Base-by-base conservation (phyloP, 2,329 filamentous ascomycete species). In the Monosporascus sp. region DNA sequence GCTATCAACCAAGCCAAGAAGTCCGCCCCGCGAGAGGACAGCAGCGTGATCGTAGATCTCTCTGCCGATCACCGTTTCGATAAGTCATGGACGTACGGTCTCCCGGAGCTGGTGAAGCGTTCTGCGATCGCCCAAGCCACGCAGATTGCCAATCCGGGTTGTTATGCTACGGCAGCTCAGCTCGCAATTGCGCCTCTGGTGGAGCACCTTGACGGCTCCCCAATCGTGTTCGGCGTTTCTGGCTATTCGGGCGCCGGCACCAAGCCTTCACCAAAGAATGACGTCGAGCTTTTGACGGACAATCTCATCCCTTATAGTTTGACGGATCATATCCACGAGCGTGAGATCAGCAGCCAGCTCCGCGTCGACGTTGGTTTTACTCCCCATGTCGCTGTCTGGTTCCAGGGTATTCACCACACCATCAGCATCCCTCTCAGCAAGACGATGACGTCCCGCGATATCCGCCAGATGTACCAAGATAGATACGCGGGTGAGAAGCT, bases 1-100 rank as follows among this genome's bases (percentile, higher is more conserved):
- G 93, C 93, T 7, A 83, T 97, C 50, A 83, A 92, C 62, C 81
- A 87, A 65, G 83, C 80, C 35, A 83, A 83, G 54, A 80, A 83
- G 66, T 76, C 75, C 49, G 69, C 75, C 50, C 57, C 60, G 17
- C 67, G 67, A 9, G 63, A 69, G 54, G 76, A 78, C 64, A 81
- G 81, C 57, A 91, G 88, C 62, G 77, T 97, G 41, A 89, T 97
- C 61, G 80, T 99, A 46, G 94, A 99, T 70, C 81, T 99, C 37
- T 96, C 91, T n/a, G 94, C 94, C 55, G 94, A 99, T 74, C 95
- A 96, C 73, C 86, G 93, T 49, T 97, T 97, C 70, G 88, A 96
- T 67, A 75, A 79, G 53, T 78, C 80, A 24, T 96, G 91, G 92
- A 90, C 89, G 0, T 97, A 97, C 66, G 90, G 90, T 62, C 85